These are phyloP conservation scores for Auriscalpium vulgare DNA, from an alignment of 768 basidiomycete species.

Conservation along the genomic window DNA sequence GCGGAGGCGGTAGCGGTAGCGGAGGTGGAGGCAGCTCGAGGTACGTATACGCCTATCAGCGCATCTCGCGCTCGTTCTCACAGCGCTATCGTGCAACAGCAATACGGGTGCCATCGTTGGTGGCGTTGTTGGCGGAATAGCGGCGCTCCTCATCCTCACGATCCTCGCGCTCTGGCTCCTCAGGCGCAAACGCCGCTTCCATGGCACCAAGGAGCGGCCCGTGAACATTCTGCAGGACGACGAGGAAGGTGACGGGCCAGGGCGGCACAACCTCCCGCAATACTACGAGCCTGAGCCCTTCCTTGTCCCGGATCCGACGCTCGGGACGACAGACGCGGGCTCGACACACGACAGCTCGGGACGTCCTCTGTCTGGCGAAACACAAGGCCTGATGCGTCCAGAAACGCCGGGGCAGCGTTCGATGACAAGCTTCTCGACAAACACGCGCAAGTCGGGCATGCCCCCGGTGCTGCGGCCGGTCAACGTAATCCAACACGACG, in stretches of 20 bases:
- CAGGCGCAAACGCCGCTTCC: constrained; percentile 35
- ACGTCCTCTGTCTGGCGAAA: constrained; percentile 13
- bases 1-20: constrained; percentile 19
- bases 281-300: constrained; percentile 74
- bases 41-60: too few species aligned
- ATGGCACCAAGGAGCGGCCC: constrained; percentile 45
- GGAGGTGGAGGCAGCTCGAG: constrained; percentile 10
- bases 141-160: constrained; percentile 33
- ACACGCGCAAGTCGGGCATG: constrained; percentile 37
- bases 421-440: constrained; percentile 21
- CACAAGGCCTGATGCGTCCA: constrained; percentile 9
- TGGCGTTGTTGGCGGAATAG: constrained; percentile 53
- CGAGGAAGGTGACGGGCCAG: constrained; percentile 41
- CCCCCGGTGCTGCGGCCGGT: constrained; percentile 55
- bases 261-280: constrained; percentile 48
- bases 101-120: constrained; percentile 10
- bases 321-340: constrained; percentile 29
- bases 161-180: constrained; percentile 41
- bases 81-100: background rate
- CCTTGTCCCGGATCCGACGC: constrained; percentile 56
- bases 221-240: constrained; percentile 56
- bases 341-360: constrained; percentile 15
- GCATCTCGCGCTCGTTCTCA: too few species aligned
- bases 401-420: constrained; percentile 11
- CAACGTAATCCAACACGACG: constrained; percentile 81